Conservation (phyloP, 2,329 filamentous ascomycete genomes). For the Aspergillus piperis region DNA sequence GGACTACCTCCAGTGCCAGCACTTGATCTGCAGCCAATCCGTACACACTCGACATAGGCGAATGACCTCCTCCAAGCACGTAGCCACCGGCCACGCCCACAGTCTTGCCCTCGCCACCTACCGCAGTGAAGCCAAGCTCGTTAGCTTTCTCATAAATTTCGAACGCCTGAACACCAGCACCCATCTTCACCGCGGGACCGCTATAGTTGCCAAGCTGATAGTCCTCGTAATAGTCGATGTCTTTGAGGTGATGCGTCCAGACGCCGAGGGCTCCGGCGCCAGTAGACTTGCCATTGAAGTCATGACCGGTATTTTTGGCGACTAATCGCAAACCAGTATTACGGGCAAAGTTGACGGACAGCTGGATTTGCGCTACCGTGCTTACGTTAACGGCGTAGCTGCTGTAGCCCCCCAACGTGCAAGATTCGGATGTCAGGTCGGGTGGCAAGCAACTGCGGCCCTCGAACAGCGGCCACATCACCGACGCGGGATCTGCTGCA, state of each 20-base stretch:
- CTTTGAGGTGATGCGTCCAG: slow-evolving; percentile 54
- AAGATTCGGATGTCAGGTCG: slow-evolving; percentile 24
- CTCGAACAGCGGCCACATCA: slow-evolving; percentile 33
- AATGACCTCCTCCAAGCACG: slow-evolving; percentile 62
- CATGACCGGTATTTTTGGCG: slow-evolving; percentile 51
- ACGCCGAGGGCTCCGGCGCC: slow-evolving; percentile 51
- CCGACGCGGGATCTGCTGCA: slow-evolving; percentile 25
- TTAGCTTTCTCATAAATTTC: slow-evolving; percentile 51
- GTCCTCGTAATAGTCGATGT: slow-evolving; percentile 42
- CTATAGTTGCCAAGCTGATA: slow-evolving; percentile 47
- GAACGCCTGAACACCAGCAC: slow-evolving; percentile 55
- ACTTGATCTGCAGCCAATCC: slow-evolving; percentile 51
- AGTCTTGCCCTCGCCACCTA: slow-evolving; percentile 54
- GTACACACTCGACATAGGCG: slow-evolving; percentile 53
- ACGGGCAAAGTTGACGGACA: slow-evolving; percentile 32
- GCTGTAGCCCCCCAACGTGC: slow-evolving; percentile 34
- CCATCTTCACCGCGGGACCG: slow-evolving; percentile 56
- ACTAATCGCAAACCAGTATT: slow-evolving; percentile 37
- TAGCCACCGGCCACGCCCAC: slow-evolving; percentile 64
- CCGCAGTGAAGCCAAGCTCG: slow-evolving; percentile 49
- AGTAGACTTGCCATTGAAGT: slow-evolving; percentile 50
- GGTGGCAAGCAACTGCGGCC: slow-evolving; percentile 30
- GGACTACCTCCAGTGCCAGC: slow-evolving; percentile 29
- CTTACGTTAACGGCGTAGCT: slow-evolving; percentile 41
- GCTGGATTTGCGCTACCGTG: slow-evolving; percentile 36